Evolutionary conservation across 371 early-diverging fungal species (phyloP), one percentile per base, ranked within the genome.

Genomic region (Nematocida sp.): DNA sequence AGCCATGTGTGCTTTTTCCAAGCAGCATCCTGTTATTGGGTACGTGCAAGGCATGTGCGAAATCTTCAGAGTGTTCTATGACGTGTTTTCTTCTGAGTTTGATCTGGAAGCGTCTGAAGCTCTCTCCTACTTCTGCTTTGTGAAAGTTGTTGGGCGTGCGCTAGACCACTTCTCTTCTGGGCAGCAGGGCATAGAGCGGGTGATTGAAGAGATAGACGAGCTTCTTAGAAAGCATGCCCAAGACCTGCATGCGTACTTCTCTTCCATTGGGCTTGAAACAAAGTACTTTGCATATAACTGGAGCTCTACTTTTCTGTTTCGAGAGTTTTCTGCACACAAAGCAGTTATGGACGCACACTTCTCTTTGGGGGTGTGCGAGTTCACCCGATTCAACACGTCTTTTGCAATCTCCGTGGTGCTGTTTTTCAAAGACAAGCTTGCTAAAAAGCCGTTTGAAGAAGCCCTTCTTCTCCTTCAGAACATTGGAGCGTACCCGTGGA

Each of bases 211-310:
- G 34, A 70, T 70, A 51, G 62, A 70, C n/a, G 60, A 46, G 11
- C 46, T 70, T 8, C 7, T 70, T 23, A 15, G 31, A 25, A 60
- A 46, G 25, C 11, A 70, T 48, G 31, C 27, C 1, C 62, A 46
- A 19, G n/a, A 21, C 7, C 41, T 62, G 2, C 5, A 29, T 2
- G 5, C 2, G 48, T 27, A 60, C 37, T 40, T 70, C 15, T 13
- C 8, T 7, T n/a, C 17, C 13, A 27, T 13, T 7, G 40, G 45
- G 13, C 21, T 70, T n/a, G 74, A 70, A 40, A 31, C 60, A 19
- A 70, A 70, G 36, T 70, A 70, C 62, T 70, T 70, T 62, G 74
- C 62, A 25, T 70, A 70, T 41, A 70, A 70, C 53, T 70, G 74
- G 74, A 62, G 57, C 49, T 60, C 62, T 58, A 70, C 74, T 36